phyloP scores from a whole-genome alignment of 1,284 basidiomycete species.

The Marasmius fiardii region DNA sequence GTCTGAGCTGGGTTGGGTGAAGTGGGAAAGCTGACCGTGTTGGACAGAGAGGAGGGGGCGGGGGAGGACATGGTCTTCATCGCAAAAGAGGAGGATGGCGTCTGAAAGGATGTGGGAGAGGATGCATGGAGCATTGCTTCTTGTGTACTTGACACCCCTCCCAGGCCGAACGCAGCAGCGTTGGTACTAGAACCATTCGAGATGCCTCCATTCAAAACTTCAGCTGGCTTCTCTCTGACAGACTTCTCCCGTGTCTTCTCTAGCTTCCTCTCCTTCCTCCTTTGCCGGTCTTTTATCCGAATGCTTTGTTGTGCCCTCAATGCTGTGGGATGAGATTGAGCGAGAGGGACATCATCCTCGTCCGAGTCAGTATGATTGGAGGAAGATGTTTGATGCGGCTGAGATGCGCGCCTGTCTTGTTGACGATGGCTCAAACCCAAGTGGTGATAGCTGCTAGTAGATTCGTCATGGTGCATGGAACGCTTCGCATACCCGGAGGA shows the following conservation, averaged over 20 bases:
- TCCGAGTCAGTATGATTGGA: constrained; percentile 1
- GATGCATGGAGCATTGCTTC: constrained; percentile 38
- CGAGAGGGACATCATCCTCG: constrained; percentile 75
- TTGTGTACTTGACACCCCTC: constrained; percentile 30
- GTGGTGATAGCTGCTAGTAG: background rate
- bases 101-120: constrained; percentile 23
- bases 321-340: constrained; percentile 73
- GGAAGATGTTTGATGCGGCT: constrained; percentile 9
- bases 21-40: background rate
- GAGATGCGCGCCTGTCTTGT: background rate
- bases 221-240: constrained; percentile 9
- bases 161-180: constrained; percentile 1
- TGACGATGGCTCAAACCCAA: background rate
- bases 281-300: constrained; percentile 57
- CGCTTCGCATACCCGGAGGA: background rate
- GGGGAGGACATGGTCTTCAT: background rate
- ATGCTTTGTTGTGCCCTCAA: constrained; percentile 76
- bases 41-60: background rate
- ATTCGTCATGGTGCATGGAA: background rate
- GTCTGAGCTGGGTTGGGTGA: background rate
- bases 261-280: constrained; percentile 45
- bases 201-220: background rate
- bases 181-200: constrained; percentile 2
- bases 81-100: constrained; percentile 44
- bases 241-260: constrained; percentile 16